These are phyloP conservation scores for Plantago lanceolata DNA, from an alignment of 305 asterid species.

Conservation along the genomic window DNA sequence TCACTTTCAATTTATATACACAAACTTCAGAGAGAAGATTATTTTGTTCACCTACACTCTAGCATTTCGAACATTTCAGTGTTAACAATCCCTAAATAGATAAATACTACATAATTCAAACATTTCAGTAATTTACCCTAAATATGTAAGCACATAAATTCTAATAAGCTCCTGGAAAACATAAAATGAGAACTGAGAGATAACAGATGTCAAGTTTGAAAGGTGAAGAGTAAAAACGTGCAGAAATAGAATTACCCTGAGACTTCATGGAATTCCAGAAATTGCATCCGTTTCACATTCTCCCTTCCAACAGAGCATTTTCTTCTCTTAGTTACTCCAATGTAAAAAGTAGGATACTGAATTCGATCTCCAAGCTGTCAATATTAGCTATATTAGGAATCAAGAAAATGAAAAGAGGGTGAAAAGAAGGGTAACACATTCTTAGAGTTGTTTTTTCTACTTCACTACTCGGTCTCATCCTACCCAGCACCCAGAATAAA, in stretches of 20 bases:
- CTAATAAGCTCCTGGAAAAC: not conserved
- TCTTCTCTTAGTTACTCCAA: conserved; percentile 75
- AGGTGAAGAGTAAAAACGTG: conserved; percentile 8
- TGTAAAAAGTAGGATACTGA: conserved; percentile 42
- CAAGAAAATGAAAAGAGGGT: not conserved
- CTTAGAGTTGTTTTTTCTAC: not conserved
- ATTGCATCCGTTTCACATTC: conserved; percentile 53
- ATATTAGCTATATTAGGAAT: conserved; percentile 8
- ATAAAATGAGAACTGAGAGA: conserved; percentile 5
- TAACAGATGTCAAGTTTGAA: conserved; percentile 9
- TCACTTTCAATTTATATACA: no score
- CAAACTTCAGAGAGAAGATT: no score
- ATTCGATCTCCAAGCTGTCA: conserved; percentile 66
- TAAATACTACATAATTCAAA: no score
- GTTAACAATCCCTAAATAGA: no score
- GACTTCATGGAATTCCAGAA: conserved; percentile 76
- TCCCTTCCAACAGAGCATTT: conserved; percentile 64
- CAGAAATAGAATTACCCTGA: conserved; percentile 43
- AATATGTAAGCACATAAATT: not conserved
- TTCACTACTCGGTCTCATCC: not conserved
- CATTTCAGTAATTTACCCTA: no score
- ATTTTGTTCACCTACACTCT: no score
- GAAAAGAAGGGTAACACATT: not conserved
- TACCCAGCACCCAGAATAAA: not conserved
- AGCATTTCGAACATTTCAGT: no score